These are phyloP conservation scores for Niebla homalea DNA, from an alignment of 495 filamentous ascomycete species.

Conservation along the genomic window DNA sequence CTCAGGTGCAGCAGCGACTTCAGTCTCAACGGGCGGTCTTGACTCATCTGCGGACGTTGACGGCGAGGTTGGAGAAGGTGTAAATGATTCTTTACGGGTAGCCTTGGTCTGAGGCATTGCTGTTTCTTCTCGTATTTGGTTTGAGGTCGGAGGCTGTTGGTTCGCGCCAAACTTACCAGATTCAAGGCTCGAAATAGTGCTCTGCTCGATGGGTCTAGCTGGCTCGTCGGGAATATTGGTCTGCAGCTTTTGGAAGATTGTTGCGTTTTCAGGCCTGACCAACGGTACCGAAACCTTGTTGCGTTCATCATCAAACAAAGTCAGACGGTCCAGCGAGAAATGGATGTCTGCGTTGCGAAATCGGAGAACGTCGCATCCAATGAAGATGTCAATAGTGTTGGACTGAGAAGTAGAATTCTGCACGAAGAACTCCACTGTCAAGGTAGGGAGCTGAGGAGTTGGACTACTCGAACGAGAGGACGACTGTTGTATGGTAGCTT, in stretches of 20 bases:
- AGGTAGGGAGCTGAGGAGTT: slow-evolving; percentile 61
- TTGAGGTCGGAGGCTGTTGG: neutral
- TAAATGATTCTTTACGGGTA: slow-evolving; percentile 1
- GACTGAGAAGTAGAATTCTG: slow-evolving; percentile 37
- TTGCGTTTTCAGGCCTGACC: slow-evolving; percentile 82
- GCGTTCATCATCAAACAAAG: slow-evolving; percentile 72
- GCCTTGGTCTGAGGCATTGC: slow-evolving; percentile 2
- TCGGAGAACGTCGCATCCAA: slow-evolving; percentile 79
- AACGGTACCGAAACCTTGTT: slow-evolving; percentile 87
- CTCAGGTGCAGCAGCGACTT: neutral
- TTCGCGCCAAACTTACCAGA: neutral
- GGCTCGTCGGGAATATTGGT: slow-evolving; percentile 26
- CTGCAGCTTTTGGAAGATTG: slow-evolving; percentile 59
- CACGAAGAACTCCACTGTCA: slow-evolving; percentile 69
- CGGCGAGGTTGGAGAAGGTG: slow-evolving; percentile 23
- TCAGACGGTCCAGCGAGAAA: slow-evolving; percentile 80
- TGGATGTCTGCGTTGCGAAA: slow-evolving; percentile 81
- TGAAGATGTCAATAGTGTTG: slow-evolving; percentile 58
- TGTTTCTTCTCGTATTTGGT: slow-evolving; percentile 2
- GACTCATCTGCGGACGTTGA: slow-evolving; percentile 16
- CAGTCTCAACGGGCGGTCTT: neutral
- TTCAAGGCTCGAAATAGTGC: neutral
- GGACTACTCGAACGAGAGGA: slow-evolving; percentile 62
- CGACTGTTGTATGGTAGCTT: slow-evolving; percentile 68
- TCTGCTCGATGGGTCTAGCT: neutral